Evolutionary conservation across 2,329 filamentous ascomycete species (phyloP).

Genomic region (Beauveria sp.): DNA sequence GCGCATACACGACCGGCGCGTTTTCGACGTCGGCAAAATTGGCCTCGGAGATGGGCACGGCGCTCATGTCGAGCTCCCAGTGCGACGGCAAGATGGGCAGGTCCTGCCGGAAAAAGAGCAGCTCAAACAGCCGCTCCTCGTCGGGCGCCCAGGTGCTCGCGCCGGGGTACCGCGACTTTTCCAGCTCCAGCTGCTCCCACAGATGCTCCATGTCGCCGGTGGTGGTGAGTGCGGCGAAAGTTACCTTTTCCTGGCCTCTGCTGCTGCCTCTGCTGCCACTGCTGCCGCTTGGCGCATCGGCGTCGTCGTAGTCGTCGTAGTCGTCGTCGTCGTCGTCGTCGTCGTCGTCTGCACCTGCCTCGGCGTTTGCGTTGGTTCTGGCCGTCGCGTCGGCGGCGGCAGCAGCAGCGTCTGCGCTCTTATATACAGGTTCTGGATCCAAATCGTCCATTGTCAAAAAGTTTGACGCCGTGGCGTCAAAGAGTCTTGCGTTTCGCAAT

Average conservation of each 20-base stretch:
- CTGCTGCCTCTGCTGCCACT: no score
- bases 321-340: no score
- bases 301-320: neutral
- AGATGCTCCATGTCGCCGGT: slow-evolving; percentile 24
- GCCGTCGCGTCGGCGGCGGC: neutral
- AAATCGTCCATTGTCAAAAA: neutral
- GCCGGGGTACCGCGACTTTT: slow-evolving; percentile 34
- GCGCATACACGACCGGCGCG: slow-evolving; percentile 31
- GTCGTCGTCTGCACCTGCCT: neutral
- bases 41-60: slow-evolving; percentile 30
- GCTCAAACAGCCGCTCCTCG: slow-evolving; percentile 38
- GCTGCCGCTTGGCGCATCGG: neutral
- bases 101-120: slow-evolving; percentile 34
- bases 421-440: neutral
- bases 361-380: neutral
- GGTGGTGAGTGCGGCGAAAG: neutral
- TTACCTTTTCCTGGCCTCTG: neutral
- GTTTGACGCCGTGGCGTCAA: neutral
- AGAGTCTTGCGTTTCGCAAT: no score
- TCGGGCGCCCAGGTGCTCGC: slow-evolving; percentile 43
- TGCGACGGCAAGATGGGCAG: slow-evolving; percentile 32
- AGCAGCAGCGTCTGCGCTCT: neutral
- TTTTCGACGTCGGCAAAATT: slow-evolving; percentile 27
- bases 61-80: slow-evolving; percentile 34
- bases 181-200: slow-evolving; percentile 33